Conservation (phyloP, 23 red algal genomes). For the Gracilaria gracilis region DNA sequence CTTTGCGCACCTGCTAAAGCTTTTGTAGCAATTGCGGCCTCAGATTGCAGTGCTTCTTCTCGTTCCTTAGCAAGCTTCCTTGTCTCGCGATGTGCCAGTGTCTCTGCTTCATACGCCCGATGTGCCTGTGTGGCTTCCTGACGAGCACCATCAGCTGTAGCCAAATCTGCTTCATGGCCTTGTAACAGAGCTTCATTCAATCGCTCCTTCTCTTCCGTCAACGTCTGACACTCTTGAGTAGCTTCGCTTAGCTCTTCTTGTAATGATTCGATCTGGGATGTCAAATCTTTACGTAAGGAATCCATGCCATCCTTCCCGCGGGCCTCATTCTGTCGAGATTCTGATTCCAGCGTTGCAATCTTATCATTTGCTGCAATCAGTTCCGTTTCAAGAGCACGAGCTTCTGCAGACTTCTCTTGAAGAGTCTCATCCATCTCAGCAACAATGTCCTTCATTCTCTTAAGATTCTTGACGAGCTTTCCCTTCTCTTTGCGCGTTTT, state of each 20-base stretch:
- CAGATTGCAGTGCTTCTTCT: constrained; percentile 63
- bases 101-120: constrained; percentile 67
- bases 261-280: constrained; percentile 51
- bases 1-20: constrained; percentile 68
- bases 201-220: constrained; percentile 66
- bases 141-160: constrained; percentile 68
- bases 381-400: constrained; percentile 34
- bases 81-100: constrained; percentile 67
- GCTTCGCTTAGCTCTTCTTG: background rate
- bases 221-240: constrained; percentile 7
- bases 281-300: constrained; percentile 47
- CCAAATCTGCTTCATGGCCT: constrained; percentile 58
- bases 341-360: constrained; percentile 33
- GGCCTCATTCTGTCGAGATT: constrained; percentile 33
- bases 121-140: constrained; percentile 63
- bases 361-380: constrained; percentile 43
- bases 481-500: constrained; percentile 43
- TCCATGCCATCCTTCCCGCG: constrained; percentile 54
- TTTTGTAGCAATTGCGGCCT: constrained; percentile 54
- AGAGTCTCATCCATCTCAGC: constrained; percentile 70
- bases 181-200: constrained; percentile 56
- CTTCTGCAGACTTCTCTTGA: constrained; percentile 51
- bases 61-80: constrained; percentile 52
- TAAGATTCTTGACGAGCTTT: constrained; percentile 77
- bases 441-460: constrained; percentile 66